Base-by-base conservation (phyloP, 495 filamentous ascomycete species). In the Podospora bellae-mahoneyi region DNA sequence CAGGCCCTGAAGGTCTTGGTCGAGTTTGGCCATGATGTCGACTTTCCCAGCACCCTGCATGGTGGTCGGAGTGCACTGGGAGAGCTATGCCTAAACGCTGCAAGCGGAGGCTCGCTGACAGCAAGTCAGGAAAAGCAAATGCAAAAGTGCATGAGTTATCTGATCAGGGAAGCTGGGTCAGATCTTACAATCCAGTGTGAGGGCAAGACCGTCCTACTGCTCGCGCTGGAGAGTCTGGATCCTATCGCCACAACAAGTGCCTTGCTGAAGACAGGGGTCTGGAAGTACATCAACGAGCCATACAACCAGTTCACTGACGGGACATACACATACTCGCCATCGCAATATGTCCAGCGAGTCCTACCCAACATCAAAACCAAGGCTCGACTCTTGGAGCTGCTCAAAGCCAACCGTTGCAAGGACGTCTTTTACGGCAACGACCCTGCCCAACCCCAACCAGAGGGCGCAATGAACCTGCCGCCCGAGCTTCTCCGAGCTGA, bases 361-460 rank as follows among this genome's bases (percentile, higher is more conserved):
- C 55, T 83, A 2, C 69, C 76, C 3, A 64, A 75, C 4, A 76
- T 73, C 20, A 77, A 80, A 16, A 60, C 68, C 39, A 73, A 74
- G 10, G 16, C 75, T 13, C 72, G 78, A n/a, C 80, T 84, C 4
- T 65, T 84, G 27, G 58, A 66, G 3, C 73, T 84, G 15, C 75
- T 84, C 26, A 69, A 71, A 13, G 74, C 78, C 57, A 82, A 82
- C 67, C 81, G 82, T 32, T 78, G 76, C 26, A 71, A 56, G 9
- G 81, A 84, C 63, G 79, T 82, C 26, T 84, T 78, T 68, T 84
- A 83, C 70, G 80, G 81, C 58, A 80, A 82, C 69, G 73, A 74
- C 6, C 39, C 39, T 16, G 39, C 13, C 15, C 81, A 80, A 7
- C 74, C 79, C 4, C 82, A 84, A 64, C 82, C 82, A 20, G 76